A percentile compares a stretch with the other conserved stretches of the same genome.
These are phyloP conservation scores for Stylonectria norvegica DNA, from an alignment of 2,329 filamentous ascomycete species.

Conservation along the genomic window DNA sequence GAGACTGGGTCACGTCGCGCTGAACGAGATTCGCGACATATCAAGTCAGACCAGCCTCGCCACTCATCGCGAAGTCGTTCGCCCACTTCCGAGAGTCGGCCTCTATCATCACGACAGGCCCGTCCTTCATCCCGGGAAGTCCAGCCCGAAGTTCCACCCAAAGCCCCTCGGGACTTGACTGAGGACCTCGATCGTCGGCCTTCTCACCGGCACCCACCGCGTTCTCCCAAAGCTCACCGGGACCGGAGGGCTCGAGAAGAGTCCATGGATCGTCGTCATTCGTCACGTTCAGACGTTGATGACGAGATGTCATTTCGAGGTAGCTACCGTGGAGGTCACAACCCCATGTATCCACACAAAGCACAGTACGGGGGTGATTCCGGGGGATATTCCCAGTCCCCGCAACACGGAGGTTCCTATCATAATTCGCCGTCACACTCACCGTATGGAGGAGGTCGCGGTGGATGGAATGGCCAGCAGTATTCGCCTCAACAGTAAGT, in stretches of 20 bases:
- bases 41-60: slow-evolving; percentile 15
- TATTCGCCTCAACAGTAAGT: slow-evolving; percentile 43
- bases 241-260: slow-evolving; percentile 29
- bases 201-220: slow-evolving; percentile 19
- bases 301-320: slow-evolving; percentile 48
- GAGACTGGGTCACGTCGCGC: slow-evolving; percentile 23
- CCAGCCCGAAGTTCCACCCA: slow-evolving; percentile 17
- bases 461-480: slow-evolving; percentile 36
- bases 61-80: slow-evolving; percentile 26
- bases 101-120: slow-evolving; percentile 17
- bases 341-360: slow-evolving; percentile 36
- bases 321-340: slow-evolving; percentile 42
- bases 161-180: slow-evolving; percentile 10
- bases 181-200: slow-evolving; percentile 21
- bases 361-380: slow-evolving; percentile 37
- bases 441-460: slow-evolving; percentile 38
- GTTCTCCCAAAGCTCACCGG: slow-evolving; percentile 27
- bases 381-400: slow-evolving; percentile 39
- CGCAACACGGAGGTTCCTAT: slow-evolving; percentile 42
- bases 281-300: slow-evolving; percentile 49
- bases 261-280: slow-evolving; percentile 32
- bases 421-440: slow-evolving; percentile 45
- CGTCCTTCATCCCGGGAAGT: slow-evolving; percentile 23
- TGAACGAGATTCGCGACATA: slow-evolving; percentile 24
- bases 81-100: slow-evolving; percentile 17